phyloP scores from a whole-genome alignment of 257 asterid genomes.

The Solanum peruvianum region DNA sequence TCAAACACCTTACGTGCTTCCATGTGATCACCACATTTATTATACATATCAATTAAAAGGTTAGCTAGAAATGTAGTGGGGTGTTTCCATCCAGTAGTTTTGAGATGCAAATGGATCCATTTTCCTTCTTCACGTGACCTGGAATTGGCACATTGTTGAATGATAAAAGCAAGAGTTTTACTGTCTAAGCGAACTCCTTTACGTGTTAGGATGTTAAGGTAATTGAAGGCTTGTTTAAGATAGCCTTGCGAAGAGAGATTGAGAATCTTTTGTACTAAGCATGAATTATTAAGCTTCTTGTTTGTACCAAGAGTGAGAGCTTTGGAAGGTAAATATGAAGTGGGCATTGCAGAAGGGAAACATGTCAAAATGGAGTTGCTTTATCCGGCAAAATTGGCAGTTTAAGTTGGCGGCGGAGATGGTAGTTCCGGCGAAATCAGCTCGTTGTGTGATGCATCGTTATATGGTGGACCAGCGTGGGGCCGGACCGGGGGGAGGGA shows the following conservation, averaged over 20 bases:
- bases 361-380: conserved; percentile 35
- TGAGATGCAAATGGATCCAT: conserved; percentile 47
- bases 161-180: conserved; percentile 31
- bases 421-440: conserved; percentile 14
- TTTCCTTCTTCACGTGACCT: conserved; percentile 36
- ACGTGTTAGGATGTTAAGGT: conserved; percentile 31
- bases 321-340: not conserved
- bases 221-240: conserved; percentile 44
- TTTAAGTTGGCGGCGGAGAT: conserved; percentile 18
- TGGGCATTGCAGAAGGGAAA: conserved; percentile 46
- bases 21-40: conserved; percentile 51
- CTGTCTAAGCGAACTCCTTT: conserved; percentile 45
- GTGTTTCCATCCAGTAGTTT: conserved; percentile 42
- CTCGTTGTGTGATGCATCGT: not conserved
- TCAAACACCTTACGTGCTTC: conserved; percentile 68
- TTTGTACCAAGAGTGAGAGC: conserved; percentile 5
- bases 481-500: not conserved
- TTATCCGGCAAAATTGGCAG: conserved; percentile 14
- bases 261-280: conserved; percentile 26
- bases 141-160: conserved; percentile 36
- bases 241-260: conserved; percentile 39
- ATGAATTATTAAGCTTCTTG: conserved; percentile 16
- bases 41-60: conserved; percentile 56
- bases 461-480: not conserved
- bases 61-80: conserved; percentile 47